These are phyloP conservation scores for Stemphylium vesicarium DNA, from an alignment of 2,329 filamentous ascomycete species.

Conservation along the genomic window DNA sequence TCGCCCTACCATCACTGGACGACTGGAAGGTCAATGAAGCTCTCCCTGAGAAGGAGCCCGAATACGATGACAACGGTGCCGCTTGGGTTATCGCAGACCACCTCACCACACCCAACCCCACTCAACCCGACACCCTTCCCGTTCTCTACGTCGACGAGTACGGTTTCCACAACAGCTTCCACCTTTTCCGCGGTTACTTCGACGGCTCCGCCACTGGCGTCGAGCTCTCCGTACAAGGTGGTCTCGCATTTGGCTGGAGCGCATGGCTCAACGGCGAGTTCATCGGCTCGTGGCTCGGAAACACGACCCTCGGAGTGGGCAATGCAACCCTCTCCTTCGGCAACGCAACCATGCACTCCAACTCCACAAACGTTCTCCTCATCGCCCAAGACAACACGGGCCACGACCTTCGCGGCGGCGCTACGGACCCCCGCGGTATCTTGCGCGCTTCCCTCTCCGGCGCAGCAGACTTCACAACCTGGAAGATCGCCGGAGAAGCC, in stretches of 20 bases:
- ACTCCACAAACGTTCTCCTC: conserved; percentile 57
- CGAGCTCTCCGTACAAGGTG: conserved; percentile 61
- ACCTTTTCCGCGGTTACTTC: conserved; percentile 53
- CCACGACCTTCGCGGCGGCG: conserved; percentile 60
- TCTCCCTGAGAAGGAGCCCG: conserved; percentile 55
- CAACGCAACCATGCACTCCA: conserved; percentile 54
- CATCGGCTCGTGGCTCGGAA: conserved; percentile 63
- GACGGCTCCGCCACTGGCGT: conserved; percentile 50
- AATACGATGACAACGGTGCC: conserved; percentile 53
- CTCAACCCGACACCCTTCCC: conserved; percentile 47
- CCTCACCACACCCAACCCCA: conserved; percentile 47
- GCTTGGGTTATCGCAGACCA: conserved; percentile 54
- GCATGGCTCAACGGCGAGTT: conserved; percentile 65
- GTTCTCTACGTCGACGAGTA: conserved; percentile 53
- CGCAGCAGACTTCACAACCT: conserved; percentile 54
- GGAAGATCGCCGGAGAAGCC: conserved; percentile 65
- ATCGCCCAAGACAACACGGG: conserved; percentile 66
- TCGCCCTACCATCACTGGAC: conserved; percentile 50
- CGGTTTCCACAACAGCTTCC: conserved; percentile 51
- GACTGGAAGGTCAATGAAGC: conserved; percentile 58
- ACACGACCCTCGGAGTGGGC: conserved; percentile 48
- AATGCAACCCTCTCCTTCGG: conserved; percentile 58
- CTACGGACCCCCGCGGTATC: conserved; percentile 60
- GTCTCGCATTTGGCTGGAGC: conserved; percentile 63
- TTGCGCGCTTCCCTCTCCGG: conserved; percentile 59